These are phyloP conservation scores for Hemileia vastatrix DNA, from an alignment of 1,284 basidiomycete species.

Conservation along the genomic window DNA sequence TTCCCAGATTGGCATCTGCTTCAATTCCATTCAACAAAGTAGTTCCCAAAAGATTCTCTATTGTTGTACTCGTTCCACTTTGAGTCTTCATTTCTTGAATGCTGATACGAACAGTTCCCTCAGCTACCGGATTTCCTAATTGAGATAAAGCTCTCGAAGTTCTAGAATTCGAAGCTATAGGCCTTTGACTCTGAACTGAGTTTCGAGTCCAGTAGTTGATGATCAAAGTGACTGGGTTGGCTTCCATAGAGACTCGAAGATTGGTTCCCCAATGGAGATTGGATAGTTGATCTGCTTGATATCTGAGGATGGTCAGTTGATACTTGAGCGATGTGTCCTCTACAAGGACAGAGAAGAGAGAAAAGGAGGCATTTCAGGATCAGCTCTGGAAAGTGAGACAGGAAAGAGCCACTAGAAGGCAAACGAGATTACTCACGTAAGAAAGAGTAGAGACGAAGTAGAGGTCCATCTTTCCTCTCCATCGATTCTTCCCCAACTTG, in stretches of 20 bases:
- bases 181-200: too few species aligned
- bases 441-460: conserved; percentile 31
- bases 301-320: too few species aligned
- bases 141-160: too few species aligned
- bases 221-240: too few species aligned
- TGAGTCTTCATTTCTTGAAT: background rate
- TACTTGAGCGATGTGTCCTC: too few species aligned
- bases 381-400: background rate
- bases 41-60: background rate
- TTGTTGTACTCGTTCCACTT: background rate
- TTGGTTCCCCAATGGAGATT: too few species aligned
- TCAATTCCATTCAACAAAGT: background rate
- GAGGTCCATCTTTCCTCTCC: conserved; percentile 27
- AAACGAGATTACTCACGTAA: conserved; percentile 27
- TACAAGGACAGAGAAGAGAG: too few species aligned
- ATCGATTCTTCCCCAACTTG: background rate
- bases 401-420: background rate
- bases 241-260: too few species aligned
- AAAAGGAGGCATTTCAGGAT: too few species aligned
- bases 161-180: too few species aligned
- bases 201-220: too few species aligned
- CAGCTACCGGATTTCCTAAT: background rate
- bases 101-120: background rate
- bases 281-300: too few species aligned
- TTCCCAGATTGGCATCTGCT: background rate